A percentile compares a stretch with the other conserved stretches of the same genome.
phyloP scores from a whole-genome alignment of 768 basidiomycete species.

The Trametes sanguinea region DNA sequence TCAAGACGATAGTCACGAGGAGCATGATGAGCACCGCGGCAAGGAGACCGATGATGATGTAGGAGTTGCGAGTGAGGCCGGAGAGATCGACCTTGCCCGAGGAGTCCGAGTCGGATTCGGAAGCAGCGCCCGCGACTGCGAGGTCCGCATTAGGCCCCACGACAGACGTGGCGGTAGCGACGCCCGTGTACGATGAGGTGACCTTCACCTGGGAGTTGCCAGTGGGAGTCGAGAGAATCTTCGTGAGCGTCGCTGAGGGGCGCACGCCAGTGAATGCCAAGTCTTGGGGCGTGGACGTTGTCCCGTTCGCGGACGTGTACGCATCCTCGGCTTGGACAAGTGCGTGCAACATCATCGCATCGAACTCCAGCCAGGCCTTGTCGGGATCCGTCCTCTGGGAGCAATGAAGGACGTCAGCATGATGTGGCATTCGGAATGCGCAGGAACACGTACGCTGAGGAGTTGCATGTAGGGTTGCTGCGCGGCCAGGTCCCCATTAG shows the following conservation, averaged over 20 bases:
- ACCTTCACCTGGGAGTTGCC: no score
- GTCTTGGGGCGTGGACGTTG: not conserved
- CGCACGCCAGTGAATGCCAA: not conserved
- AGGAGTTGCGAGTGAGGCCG: conserved; percentile 2
- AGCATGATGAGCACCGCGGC: conserved; percentile 11
- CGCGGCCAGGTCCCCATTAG: not conserved
- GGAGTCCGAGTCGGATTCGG: not conserved
- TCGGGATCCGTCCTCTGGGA: not conserved
- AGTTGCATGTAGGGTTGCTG: conserved; percentile 17
- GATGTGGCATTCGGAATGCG: not conserved
- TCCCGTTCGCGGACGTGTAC: not conserved
- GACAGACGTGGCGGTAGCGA: not conserved
- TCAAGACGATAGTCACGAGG: not conserved
- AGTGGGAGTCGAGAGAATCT: no score
- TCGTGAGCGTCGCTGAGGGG: no score
- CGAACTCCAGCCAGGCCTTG: not conserved
- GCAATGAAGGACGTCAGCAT: not conserved
- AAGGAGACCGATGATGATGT: conserved; percentile 16
- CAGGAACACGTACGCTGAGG: conserved; percentile 15
- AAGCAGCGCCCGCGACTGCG: not conserved
- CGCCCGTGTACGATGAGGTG: no score
- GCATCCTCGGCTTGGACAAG: not conserved
- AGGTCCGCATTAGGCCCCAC: not conserved
- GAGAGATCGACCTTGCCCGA: not conserved
- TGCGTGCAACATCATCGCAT: not conserved